Percentiles rank a stretch among this genome's conserved stretches.
Evolutionary conservation across 257 asterid species (phyloP).

Genomic region (Fraxinus pennsylvanica): DNA sequence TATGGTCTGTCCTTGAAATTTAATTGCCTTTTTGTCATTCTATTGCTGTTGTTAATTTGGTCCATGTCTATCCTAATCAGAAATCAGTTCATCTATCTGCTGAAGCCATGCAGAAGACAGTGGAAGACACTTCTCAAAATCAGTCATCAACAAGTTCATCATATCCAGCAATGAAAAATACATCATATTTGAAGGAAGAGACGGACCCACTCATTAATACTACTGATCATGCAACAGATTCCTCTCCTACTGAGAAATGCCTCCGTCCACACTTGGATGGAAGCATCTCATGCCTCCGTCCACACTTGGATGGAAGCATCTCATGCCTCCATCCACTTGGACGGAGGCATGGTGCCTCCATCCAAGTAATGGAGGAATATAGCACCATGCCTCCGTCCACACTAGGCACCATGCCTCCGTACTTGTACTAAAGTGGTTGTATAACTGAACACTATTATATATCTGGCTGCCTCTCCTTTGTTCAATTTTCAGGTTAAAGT

Average conservation of each 20-base stretch:
- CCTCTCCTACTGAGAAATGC: slow-evolving; percentile 53
- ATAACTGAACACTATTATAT: background rate
- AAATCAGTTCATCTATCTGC: slow-evolving; percentile 54
- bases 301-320: too few species aligned
- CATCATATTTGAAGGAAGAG: slow-evolving; percentile 36
- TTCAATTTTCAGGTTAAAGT: slow-evolving; percentile 48
- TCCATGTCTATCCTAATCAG: slow-evolving; percentile 44
- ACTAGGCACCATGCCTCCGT: too few species aligned
- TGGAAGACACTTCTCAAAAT: slow-evolving; percentile 56
- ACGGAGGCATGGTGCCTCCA: too few species aligned
- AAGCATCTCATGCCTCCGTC: too few species aligned
- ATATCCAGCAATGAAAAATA: slow-evolving; percentile 31
- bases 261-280: too few species aligned
- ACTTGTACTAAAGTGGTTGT: background rate
- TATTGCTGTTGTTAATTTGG: slow-evolving; percentile 1
- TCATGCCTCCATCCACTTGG: too few species aligned
- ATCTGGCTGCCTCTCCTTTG: slow-evolving; percentile 6
- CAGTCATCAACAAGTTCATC: slow-evolving; percentile 31
- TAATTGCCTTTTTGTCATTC: background rate
- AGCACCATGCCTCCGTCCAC: too few species aligned
- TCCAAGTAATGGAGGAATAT: too few species aligned
- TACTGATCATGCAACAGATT: slow-evolving; percentile 42
- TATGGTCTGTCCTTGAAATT: slow-evolving; percentile 11
- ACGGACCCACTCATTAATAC: slow-evolving; percentile 27
- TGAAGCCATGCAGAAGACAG: slow-evolving; percentile 61